Evolutionary conservation across 2,329 filamentous ascomycete species (phyloP).

Genomic region (Colletotrichum navitas): DNA sequence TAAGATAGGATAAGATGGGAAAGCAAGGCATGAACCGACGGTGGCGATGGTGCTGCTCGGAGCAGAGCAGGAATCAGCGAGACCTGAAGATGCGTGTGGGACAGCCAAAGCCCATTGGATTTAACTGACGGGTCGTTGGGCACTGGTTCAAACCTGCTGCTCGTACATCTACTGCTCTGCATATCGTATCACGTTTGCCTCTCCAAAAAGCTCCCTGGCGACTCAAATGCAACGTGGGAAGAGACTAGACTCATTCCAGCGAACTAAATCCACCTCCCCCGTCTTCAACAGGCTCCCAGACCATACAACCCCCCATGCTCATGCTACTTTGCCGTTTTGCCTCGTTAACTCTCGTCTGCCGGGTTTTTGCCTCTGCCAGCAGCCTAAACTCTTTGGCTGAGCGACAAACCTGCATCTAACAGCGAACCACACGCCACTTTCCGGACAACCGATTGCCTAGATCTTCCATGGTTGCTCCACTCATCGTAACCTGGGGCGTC

Average conservation of each 20-base stretch:
- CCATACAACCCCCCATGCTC: constrained; percentile 18
- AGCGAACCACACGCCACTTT: constrained; percentile 29
- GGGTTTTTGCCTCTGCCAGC: constrained; percentile 20
- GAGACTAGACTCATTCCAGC: constrained; percentile 29
- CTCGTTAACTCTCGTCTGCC: constrained; percentile 15
- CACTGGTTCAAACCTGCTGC: neutral
- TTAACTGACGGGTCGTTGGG: neutral
- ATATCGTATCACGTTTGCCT: neutral
- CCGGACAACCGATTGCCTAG: neutral
- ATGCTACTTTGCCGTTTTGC: constrained; percentile 27
- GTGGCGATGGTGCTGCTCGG: neutral
- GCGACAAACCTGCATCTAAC: constrained; percentile 11
- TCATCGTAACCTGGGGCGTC: constrained; percentile 27
- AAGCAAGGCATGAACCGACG: constrained; percentile 2
- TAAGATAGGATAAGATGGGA: neutral
- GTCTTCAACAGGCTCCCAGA: constrained; percentile 15
- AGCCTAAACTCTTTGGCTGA: constrained; percentile 28
- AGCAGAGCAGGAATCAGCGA: neutral
- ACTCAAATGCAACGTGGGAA: constrained; percentile 11
- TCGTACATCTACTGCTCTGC: neutral
- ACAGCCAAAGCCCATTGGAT: neutral
- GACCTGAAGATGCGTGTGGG: neutral
- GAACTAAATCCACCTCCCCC: constrained; percentile 11
- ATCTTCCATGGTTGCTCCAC: constrained; percentile 7
- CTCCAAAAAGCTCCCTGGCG: constrained; percentile 8